These are phyloP conservation scores for Tetrapisispora namnaoensis DNA, from an alignment of 805 yeast species.

Conservation along the genomic window DNA sequence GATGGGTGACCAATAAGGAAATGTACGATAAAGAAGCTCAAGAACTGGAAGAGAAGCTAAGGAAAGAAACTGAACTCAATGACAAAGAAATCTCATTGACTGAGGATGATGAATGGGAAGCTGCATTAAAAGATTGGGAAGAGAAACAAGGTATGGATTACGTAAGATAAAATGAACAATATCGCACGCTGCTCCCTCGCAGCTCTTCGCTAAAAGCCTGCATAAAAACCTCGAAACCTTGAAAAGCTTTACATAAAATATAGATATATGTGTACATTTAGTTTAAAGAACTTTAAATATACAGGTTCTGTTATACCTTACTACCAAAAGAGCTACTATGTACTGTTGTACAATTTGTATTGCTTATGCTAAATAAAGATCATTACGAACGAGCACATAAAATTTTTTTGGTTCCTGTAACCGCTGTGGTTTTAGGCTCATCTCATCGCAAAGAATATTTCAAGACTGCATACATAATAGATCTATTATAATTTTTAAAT, in stretches of 20 bases:
- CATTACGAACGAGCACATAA: neutral
- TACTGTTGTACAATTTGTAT: too few species aligned
- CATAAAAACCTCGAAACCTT: too few species aligned
- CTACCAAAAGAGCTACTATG: too few species aligned
- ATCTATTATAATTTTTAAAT: too few species aligned
- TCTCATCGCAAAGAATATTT: neutral
- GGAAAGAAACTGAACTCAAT: slow-evolving; percentile 33
- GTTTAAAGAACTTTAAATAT: too few species aligned
- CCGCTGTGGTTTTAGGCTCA: neutral
- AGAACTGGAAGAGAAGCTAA: slow-evolving; percentile 34
- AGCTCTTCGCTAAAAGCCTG: too few species aligned
- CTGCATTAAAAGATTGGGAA: slow-evolving; percentile 52
- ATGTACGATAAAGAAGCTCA: slow-evolving; percentile 58
- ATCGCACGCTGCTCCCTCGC: neutral
- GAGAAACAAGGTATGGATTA: slow-evolving; percentile 22
- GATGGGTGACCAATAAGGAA: slow-evolving; percentile 87
- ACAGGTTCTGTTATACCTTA: too few species aligned
- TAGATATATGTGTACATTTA: too few species aligned
- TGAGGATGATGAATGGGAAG: slow-evolving; percentile 66
- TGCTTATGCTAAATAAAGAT: neutral
- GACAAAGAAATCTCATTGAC: slow-evolving; percentile 43
- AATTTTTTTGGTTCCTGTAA: neutral
- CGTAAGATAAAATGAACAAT: neutral
- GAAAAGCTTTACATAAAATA: too few species aligned
- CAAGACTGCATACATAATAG: neutral